Evolutionary conservation across 2,329 filamentous ascomycete genomes (phyloP), one percentile per base, ranked within the genome.

Genomic region (Trichoderma koningii): DNA sequence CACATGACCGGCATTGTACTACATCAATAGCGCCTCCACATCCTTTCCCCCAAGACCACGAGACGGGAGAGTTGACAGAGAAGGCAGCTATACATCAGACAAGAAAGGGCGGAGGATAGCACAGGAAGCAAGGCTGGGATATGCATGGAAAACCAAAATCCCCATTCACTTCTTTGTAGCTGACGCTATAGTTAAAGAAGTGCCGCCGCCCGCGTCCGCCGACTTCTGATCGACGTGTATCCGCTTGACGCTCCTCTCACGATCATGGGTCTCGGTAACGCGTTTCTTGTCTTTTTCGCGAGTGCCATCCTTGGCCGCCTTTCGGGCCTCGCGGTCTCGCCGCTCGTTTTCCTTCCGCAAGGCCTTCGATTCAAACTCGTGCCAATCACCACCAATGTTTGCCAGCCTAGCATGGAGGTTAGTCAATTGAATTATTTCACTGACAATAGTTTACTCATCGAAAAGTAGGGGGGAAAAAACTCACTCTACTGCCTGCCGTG

Each of bases 311-410:
- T 80, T 82, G 19, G 76, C 77, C 0, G 79, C 77, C 48, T 79
- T 80, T 4, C 80, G 78, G 7, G 82, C 83, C 62, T 86, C 84
- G 64, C 82, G 80, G 30, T 86, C 83, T 67, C 81, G 82, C 63
- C 86, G 86, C 75, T 95, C 92, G 71, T 93, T 94, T 76, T 97
- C 93, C 70, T 95, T 95, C 38, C 95, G 85, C 28, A 97, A 82
- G 17, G 93, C 93, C 79, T 99, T 99, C 64, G 92, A 96, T 79
- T 99, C 95, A 72, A 98, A 97, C 75, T 99, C 95, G 74, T 99
- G 95, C 95, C 95, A 99, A 72, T 99, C 95, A 23, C 95, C 95
- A 71, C 95, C 87, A 34, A 99, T 84, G 55, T 88, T 82, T 66
- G 89, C 87, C 56, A 99, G 84, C 72, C 90, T 91, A 68, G 10